A percentile compares a stretch with the other conserved stretches of the same genome.
These are phyloP conservation scores for Firmiana major DNA, from an alignment of 345 rosid species.

Conservation along the genomic window DNA sequence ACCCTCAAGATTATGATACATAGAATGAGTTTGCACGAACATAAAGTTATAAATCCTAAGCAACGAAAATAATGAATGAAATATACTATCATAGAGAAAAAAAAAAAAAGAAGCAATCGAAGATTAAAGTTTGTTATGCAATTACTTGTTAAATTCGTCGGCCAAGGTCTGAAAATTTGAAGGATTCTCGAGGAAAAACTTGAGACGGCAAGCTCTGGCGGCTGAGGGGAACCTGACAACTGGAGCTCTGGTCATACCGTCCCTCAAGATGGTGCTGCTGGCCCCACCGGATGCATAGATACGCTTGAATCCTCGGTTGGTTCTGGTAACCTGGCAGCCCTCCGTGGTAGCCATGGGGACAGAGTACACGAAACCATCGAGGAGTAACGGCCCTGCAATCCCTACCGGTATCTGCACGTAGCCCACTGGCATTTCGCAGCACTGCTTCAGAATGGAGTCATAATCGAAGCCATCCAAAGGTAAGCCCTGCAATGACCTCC, in stretches of 20 bases:
- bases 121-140: not conserved
- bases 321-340: constrained; percentile 88
- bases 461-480: constrained; percentile 85
- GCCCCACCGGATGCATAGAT: constrained; percentile 71
- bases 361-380: constrained; percentile 71
- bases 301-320: constrained; percentile 92
- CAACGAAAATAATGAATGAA: not conserved
- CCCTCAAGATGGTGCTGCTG: constrained; percentile 22
- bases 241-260: constrained; percentile 41
- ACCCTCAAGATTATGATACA: not conserved
- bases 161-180: constrained; percentile 29
- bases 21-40: not conserved
- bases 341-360: constrained; percentile 99
- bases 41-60: not conserved
- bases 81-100: too few relatives aligned
- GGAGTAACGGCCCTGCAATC: constrained; percentile 82
- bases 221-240: constrained; percentile 28
- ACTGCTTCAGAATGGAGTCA: constrained; percentile 75
- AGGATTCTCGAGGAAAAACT: constrained; percentile 41
- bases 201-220: constrained; percentile 30
- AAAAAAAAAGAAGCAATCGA: not conserved
- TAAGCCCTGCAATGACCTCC: constrained; percentile 69
- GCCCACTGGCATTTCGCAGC: constrained; percentile 98
- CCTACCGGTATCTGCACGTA: constrained; percentile 94
- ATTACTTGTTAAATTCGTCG: constrained; percentile 31